Conservation (phyloP, 2,329 filamentous ascomycete species). For the Bimuria novae-zelandiae region DNA sequence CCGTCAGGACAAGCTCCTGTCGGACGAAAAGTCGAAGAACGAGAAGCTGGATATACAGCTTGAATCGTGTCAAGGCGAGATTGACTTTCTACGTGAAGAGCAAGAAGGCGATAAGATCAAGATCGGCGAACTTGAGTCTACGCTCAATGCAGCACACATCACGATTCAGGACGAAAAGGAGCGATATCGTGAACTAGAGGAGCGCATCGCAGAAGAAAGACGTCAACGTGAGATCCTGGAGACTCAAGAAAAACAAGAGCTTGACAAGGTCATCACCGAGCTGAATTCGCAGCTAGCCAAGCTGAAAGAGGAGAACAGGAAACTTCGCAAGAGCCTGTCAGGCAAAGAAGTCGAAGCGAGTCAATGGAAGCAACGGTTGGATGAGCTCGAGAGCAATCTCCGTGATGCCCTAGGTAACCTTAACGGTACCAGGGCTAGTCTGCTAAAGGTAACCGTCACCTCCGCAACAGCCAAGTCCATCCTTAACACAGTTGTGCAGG, state of each 20-base stretch:
- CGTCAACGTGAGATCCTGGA: conserved; percentile 86
- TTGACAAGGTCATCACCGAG: conserved; percentile 90
- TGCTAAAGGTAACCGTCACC: conserved; percentile 68
- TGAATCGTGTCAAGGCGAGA: conserved; percentile 90
- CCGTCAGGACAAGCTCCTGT: conserved; percentile 79
- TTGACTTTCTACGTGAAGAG: conserved; percentile 93
- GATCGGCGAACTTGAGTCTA: conserved; percentile 89
- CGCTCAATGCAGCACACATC: conserved; percentile 77
- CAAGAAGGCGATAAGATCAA: conserved; percentile 98
- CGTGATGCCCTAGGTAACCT: conserved; percentile 86
- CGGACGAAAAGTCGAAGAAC: conserved; percentile 84
- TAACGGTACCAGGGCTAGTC: conserved; percentile 80
- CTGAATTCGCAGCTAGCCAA: conserved; percentile 81
- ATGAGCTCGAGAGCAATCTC: conserved; percentile 87
- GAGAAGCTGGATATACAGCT: conserved; percentile 87
- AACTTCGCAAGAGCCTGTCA: conserved; percentile 79
- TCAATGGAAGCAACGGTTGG: conserved; percentile 87
- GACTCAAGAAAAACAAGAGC: conserved; percentile 89
- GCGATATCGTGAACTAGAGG: conserved; percentile 56
- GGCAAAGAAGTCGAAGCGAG: conserved; percentile 85
- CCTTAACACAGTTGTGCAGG: conserved; percentile 52
- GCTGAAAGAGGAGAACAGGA: conserved; percentile 83
- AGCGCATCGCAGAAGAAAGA: conserved; percentile 77
- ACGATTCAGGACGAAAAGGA: conserved; percentile 85
- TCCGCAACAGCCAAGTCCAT: conserved; percentile 12